Base-by-base conservation (phyloP, 2,329 filamentous ascomycete genomes). In the Penicillium hesseltinei region DNA sequence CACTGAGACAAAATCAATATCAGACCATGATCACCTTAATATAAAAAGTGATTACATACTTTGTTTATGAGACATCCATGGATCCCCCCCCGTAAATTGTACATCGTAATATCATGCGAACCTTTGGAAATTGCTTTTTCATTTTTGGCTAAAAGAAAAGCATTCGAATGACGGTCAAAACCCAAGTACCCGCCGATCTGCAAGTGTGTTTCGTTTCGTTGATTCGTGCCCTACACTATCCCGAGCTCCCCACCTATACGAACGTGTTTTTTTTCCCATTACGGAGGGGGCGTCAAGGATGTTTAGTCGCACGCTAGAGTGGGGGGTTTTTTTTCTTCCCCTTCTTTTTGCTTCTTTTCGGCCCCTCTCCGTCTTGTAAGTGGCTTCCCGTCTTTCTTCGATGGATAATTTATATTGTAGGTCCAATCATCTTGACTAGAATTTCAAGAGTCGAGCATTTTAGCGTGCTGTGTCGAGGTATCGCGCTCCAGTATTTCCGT, bases 1-100 rank as follows among this genome's bases (percentile, higher is more conserved):
- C 4, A 52, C 51, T 49, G 44, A 49, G 52, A 54, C 51, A 54
- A 29, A 47, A 47, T 52, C 50, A 38, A 46, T 31, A 49, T 49
- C 36, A 29, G 52, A 49, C 44, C 29, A 35, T 33, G 31, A 33
- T 13, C 31, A 33, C 31, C 11, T 33, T 33, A 33, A 33, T 33
- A 33, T 33, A 15, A 33, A 31, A 33, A 23, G 23, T 27, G 6
- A 27, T 27, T 27, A 27, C 40, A 27, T 40, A 39, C 35, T 40
- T 31, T 42, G n/a, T 25, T 27, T 27, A 49, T 27, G 15, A 44
- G 50, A 52, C 39, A 52, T 25, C 23, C 40, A 15, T 23, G 21
- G 6, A 35, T 29, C 9, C 9, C 11, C 11, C 33, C 11, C 33
- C 15, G 5, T 17, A 8, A 17, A 15, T 15, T 17, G 33, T 8